phyloP scores from a whole-genome alignment of 2,329 filamentous ascomycete genomes.

The Pestalotiopsis fici region DNA sequence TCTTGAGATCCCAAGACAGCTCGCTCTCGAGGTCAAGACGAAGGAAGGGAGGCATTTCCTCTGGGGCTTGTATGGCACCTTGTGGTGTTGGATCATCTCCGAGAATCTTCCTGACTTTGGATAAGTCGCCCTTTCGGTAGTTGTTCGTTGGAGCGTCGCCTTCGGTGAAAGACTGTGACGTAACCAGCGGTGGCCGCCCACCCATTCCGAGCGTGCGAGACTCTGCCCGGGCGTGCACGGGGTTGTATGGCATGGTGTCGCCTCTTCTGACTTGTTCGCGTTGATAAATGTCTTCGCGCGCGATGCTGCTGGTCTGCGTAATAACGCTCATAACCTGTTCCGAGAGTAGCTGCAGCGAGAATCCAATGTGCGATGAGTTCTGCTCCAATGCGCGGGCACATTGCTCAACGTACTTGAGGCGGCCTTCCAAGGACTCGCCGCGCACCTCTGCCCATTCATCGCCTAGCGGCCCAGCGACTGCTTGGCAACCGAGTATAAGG shows the following conservation, averaged over 20 bases:
- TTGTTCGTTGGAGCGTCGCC: constrained; percentile 53
- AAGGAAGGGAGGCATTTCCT: constrained; percentile 83
- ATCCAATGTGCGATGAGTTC: constrained; percentile 83
- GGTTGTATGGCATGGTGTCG: constrained; percentile 58
- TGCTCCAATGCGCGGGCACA: constrained; percentile 81
- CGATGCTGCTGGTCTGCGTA: constrained; percentile 33
- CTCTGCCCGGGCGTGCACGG: constrained; percentile 56
- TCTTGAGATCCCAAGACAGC: constrained; percentile 85
- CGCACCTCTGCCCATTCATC: constrained; percentile 97
- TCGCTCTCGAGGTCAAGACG: constrained; percentile 86
- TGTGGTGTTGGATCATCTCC: constrained; percentile 63
- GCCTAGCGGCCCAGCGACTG: constrained; percentile 84
- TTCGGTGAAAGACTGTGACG: constrained; percentile 66
- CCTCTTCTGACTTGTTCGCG: constrained; percentile 57
- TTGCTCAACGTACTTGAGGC: constrained; percentile 76
- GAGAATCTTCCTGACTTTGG: constrained; percentile 67
- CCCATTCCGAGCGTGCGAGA: constrained; percentile 44
- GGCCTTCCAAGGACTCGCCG: constrained; percentile 84
- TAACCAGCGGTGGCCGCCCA: constrained; percentile 47
- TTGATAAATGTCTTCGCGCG: constrained; percentile 29
- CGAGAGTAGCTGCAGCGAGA: constrained; percentile 82
- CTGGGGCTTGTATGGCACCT: constrained; percentile 49
- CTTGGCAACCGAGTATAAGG: constrained; percentile 82
- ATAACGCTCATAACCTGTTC: constrained; percentile 70
- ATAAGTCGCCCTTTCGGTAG: constrained; percentile 60